A percentile compares a stretch with the other conserved stretches of the same genome.
phyloP scores from a whole-genome alignment of 805 yeast genomes.

The Starmerella apicola region DNA sequence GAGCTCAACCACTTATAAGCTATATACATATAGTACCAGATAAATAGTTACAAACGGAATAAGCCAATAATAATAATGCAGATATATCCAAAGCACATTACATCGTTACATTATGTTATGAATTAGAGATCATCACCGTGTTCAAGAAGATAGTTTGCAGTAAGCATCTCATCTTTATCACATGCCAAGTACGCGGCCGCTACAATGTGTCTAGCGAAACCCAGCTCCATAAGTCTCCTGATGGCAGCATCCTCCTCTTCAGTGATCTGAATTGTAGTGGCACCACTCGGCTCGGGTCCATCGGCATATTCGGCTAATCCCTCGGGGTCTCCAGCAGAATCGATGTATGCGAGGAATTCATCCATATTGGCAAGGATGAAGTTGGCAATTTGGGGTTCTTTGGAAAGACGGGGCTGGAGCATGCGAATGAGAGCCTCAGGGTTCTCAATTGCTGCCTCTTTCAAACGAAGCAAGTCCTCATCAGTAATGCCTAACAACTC shows the following conservation, averaged over 20 bases:
- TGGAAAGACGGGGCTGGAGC: conserved; percentile 64
- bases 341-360: conserved; percentile 6
- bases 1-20: background rate
- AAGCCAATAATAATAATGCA: too few relatives aligned
- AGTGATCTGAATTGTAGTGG: conserved; percentile 39
- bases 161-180: conserved; percentile 91
- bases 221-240: conserved; percentile 76
- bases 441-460: conserved; percentile 68
- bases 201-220: conserved; percentile 78
- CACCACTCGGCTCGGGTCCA: conserved; percentile 24
- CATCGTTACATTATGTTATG: background rate
- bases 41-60: background rate
- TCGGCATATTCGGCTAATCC: conserved; percentile 21
- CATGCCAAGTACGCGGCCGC: conserved; percentile 95
- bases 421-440: conserved; percentile 82
- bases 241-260: conserved; percentile 85
- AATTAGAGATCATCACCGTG: conserved; percentile 25
- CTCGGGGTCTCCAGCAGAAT: conserved; percentile 15
- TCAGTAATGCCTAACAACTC: conserved; percentile 33
- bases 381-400: conserved; percentile 75
- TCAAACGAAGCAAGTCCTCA: conserved; percentile 43
- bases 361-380: conserved; percentile 49
- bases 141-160: conserved; percentile 79
- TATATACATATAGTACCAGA: background rate
- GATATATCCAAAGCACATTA: too few relatives aligned